Conservation (phyloP, 768 basidiomycete genomes). For the Paxillus rubicundulus region DNA sequence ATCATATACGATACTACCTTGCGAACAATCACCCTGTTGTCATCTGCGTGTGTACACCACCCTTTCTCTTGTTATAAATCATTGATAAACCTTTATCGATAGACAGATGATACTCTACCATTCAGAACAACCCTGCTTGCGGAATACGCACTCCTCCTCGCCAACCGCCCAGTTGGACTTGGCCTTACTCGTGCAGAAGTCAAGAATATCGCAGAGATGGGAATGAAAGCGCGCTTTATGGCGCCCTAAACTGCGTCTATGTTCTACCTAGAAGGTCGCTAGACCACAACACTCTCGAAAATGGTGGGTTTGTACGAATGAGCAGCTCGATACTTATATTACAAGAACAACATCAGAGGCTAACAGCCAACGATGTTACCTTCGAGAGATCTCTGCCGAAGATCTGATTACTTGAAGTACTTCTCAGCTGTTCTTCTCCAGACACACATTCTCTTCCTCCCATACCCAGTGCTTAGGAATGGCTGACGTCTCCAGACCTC, state of each 20-base stretch:
- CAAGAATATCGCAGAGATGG: slow-evolving; percentile 53
- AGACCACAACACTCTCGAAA: not conserved
- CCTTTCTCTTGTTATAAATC: not conserved
- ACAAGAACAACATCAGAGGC: no score
- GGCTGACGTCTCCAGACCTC: not conserved
- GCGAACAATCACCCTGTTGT: slow-evolving; percentile 61
- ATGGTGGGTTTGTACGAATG: not conserved
- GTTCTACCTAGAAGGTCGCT: not conserved
- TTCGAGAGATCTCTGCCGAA: no score
- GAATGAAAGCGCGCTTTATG: slow-evolving; percentile 43
- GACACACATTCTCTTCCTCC: not conserved
- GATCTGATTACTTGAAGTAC: no score
- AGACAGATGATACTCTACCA: slow-evolving; percentile 83
- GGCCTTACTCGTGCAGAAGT: slow-evolving; percentile 63
- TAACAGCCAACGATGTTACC: no score
- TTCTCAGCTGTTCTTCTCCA: not conserved
- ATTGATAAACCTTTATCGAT: slow-evolving; percentile 1
- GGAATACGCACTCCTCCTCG: slow-evolving; percentile 80
- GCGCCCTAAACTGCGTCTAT: not conserved
- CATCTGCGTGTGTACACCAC: slow-evolving; percentile 59
- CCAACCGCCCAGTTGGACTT: slow-evolving; percentile 66
- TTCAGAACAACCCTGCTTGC: slow-evolving; percentile 72
- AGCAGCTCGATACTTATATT: no score
- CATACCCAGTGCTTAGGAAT: not conserved
- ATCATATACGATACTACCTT: slow-evolving; percentile 72